Evolutionary conservation across 2,329 filamentous ascomycete genomes (phyloP), one percentile per base, ranked within the genome.

Genomic region (Emmonsia crescens): DNA sequence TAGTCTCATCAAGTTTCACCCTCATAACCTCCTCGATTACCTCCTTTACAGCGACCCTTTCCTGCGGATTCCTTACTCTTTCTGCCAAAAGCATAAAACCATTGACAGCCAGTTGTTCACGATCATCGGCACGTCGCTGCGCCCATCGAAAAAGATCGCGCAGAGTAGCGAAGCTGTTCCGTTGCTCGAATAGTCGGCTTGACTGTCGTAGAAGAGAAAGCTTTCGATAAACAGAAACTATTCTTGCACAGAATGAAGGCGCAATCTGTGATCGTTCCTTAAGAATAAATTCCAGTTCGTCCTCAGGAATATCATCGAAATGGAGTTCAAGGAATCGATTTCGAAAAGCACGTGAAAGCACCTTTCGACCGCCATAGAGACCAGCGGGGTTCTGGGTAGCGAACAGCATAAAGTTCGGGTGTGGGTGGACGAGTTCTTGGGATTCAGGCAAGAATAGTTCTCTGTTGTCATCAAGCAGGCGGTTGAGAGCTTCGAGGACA

Each of bases 71-170:
- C n/a, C 94, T 86, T 9, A 99, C 94, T 67, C 95, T 85, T 76
- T 99, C 94, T 0, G 88, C 94, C 55, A 99, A 82, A 10, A 99
- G 83, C 91, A 99, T 96, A 72, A 93, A 99, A 0, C 94, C 94
- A 73, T 99, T 93, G 14, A 86, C 81, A 1, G 94, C 94, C 62
- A 99, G 85, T 65, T 96, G 87, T 65, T 97, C 89, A 12, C 92
- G 85, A 33, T 87, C 90, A 66, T 96, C 89, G 0, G 91, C 91
- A 61, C 86, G 85, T 68, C 94, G 84, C 61, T 95, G 78, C 3
- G 94, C 93, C 94, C 94, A 99, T 67, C 94, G 83, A 71, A 99
- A 99, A 44, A 99, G 79, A 74, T 99, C 94, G 82, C 94, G 84
- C 54, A 99, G 79, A 1, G 94, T 99, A 1, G 95, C 94, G 73